phyloP scores from a whole-genome alignment of 257 asterid genomes.

The Ehretia macrophylla region DNA sequence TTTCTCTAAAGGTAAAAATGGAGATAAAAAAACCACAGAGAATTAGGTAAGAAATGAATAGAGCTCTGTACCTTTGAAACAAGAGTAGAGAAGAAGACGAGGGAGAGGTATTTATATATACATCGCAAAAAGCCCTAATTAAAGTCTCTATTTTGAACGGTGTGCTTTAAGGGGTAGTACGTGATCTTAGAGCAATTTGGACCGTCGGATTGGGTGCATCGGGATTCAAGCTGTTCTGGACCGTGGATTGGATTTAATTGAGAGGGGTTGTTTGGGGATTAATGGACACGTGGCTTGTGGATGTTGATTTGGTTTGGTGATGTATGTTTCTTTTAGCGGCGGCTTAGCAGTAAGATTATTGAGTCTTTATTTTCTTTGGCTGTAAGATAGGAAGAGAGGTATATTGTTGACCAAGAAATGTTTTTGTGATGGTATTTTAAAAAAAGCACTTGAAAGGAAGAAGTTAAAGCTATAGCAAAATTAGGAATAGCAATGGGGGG shows the following conservation, averaged over 20 bases:
- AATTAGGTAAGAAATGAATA: background rate
- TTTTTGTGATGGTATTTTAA: background rate
- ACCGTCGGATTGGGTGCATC: constrained; percentile 30
- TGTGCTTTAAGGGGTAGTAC: background rate
- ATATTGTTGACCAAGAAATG: constrained; percentile 35
- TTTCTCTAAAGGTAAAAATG: background rate
- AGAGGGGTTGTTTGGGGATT: constrained; percentile 12
- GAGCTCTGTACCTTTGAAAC: constrained; percentile 4
- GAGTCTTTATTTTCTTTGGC: constrained; percentile 22
- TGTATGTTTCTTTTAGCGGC: background rate
- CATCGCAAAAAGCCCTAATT: constrained; percentile 44
- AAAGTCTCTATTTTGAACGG: constrained; percentile 19
- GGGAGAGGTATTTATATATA: constrained; percentile 4
- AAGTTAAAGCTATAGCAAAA: too few species aligned
- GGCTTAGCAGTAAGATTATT: background rate
- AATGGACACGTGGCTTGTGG: constrained; percentile 21
- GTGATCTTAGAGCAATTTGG: constrained; percentile 19
- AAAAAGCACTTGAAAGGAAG: too few species aligned
- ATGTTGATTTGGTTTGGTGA: background rate
- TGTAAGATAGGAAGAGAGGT: constrained; percentile 14
- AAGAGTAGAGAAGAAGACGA: background rate
- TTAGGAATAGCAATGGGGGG: too few species aligned
- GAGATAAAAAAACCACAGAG: background rate
- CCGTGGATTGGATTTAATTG: constrained; percentile 32
- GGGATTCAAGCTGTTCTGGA: background rate